Base-by-base conservation (phyloP, 148 eudicot genomes). In the Mesembryanthemum crystallinum region DNA sequence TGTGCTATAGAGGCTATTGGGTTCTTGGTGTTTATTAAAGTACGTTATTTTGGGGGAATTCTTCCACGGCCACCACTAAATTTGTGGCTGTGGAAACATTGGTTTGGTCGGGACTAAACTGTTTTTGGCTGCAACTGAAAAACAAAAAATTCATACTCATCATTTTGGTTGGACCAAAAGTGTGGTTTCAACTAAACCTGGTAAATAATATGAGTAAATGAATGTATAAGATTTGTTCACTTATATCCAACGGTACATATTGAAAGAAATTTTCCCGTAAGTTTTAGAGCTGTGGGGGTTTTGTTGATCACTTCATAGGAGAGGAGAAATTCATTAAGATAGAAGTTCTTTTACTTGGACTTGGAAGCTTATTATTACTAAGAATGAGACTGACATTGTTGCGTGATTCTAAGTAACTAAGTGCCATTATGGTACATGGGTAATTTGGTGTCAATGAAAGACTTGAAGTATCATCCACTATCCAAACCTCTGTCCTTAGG, bases 271-370 rank as follows among this genome's bases (percentile, higher is more conserved):
- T n/a, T n/a, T n/a, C n/a, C n/a, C n/a, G n/a, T n/a, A n/a, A n/a
- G n/a, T n/a, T n/a, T n/a, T n/a, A n/a, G n/a, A n/a, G n/a, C n/a
- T n/a, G n/a, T 20, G 13, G 2, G 7, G 8, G 27, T 33, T 21
- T 35, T 64, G 68, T 20, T 64, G 9, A 57, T 57, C 61, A n/a
- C n/a, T 57, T 64, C 10, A n/a, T 64, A 20, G 68, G 68, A 63
- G 33, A 30, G 37, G 39, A 63, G 39, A 4, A 32, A 29, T 63
- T 15, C 5, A 29, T 30, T 30, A 14, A 15, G 21, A 35, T 24
- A 45, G 14, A 45, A 12, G 49, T 8, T 8, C 13, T 8, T 9
- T 52, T 37, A 54, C 2, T 7, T 23, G 30, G 43, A 71, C 47
- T 32, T 10, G 28, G 55, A 24, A 8, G 5, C 7, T 45, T 45